Base-by-base conservation (phyloP, 192 early-diverging fungal species). In the Coemansia sp. region DNA sequence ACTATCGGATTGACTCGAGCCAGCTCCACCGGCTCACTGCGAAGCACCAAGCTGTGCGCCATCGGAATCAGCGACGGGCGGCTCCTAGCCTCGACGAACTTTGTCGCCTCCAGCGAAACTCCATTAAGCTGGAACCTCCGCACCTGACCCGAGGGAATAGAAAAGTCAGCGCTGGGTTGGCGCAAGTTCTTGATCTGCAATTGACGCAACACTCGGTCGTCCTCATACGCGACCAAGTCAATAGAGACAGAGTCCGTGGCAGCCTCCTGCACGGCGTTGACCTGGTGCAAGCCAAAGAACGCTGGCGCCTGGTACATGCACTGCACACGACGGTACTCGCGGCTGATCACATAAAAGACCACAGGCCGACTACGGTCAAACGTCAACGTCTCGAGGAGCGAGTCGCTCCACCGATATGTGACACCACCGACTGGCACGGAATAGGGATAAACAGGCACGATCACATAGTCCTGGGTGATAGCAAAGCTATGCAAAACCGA, bases 401-500 rank as follows among this genome's bases (percentile, higher is more conserved):
- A 89, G 61, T 88, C 86, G 37, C 84, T 78, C 90, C 90, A 92
- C 23, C 87, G 80, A 64, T 87, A 90, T 50, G 85, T 84, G 39
- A 87, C 66, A 52, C 90, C 88, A 33, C 85, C 84, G n/a, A 86
- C 72, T 16, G 87, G 77, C 16, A 82, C 77, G 12, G 82, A 72
- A 53, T 90, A 80, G 16, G 93, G 91, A 58, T 81, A 89, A 6
- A 87, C 69, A 11, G 87, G 89, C 39, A 93, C 75, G 26, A 94
- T 75, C 8, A 94, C 83, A 64, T 92, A 92, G 34, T 86, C 79
- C 8, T 79, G 85, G 0, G 93, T 94, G 23, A 91, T 72, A 0
- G 88, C 82, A 77, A 94, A 93, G 37, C 88, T 90, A 70, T 93
- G 91, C 33, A 92, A 82, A 62, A 90, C 85, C 5, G 87, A 88